Percentiles rank a stretch among this genome's conserved stretches.
Evolutionary conservation across 208 protist species (phyloP).

Genomic region (Balamuthia mandrillaris): DNA sequence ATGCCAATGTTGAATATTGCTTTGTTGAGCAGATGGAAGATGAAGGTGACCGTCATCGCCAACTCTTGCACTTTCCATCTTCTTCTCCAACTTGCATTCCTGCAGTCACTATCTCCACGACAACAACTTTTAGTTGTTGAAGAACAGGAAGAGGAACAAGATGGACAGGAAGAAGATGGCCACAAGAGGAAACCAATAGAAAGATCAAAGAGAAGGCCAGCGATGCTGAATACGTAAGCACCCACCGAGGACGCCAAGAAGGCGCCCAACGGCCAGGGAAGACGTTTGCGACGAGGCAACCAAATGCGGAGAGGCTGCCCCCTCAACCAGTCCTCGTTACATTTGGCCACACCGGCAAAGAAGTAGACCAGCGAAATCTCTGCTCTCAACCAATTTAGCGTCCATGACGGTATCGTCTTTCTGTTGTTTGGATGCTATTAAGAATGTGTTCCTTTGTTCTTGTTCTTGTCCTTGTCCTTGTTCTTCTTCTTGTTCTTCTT

Average conservation of each 20-base stretch:
- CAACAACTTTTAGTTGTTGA: not conserved
- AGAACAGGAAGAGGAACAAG: not conserved
- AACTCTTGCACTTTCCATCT: not conserved
- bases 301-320: not conserved
- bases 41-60: not conserved
- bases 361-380: not conserved
- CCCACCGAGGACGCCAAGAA: not conserved
- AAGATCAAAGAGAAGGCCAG: not conserved
- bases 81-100: no score
- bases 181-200: not conserved
- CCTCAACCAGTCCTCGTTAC: not conserved
- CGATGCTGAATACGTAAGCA: not conserved
- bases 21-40: not conserved
- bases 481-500: no score
- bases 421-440: not conserved
- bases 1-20: not conserved
- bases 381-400: not conserved
- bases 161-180: not conserved
- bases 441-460: no score
- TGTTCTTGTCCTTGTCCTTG: no score
- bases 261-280: not conserved
- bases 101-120: no score
- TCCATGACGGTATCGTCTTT: not conserved
- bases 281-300: not conserved
- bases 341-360: not conserved